phyloP scores from a whole-genome alignment of 768 basidiomycete species.

The Panaeolus cyanescens region DNA sequence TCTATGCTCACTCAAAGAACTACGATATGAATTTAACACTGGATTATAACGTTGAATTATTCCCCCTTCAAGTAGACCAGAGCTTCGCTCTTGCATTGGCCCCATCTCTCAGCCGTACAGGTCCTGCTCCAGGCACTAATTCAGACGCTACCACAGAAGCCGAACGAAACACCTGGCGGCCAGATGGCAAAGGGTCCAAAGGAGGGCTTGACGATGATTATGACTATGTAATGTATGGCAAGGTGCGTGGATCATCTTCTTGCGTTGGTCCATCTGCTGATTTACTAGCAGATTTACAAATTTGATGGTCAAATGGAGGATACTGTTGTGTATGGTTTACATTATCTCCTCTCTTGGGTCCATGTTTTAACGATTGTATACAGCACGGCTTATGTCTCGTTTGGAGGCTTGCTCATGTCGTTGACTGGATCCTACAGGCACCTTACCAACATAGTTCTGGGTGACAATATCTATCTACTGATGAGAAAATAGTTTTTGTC shows the following conservation, averaged over 20 bases:
- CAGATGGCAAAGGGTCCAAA: slow-evolving; percentile 77
- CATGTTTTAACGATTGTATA: slow-evolving; percentile 12
- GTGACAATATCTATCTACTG: slow-evolving; percentile 89
- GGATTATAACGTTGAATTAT: slow-evolving; percentile 93
- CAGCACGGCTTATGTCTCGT: slow-evolving; percentile 95
- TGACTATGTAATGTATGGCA: slow-evolving; percentile 99
- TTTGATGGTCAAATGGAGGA: slow-evolving; percentile 87
- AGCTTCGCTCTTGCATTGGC: slow-evolving; percentile 87
- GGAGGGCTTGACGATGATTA: slow-evolving; percentile 89
- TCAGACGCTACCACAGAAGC: slow-evolving; percentile 64
- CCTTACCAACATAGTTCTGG: slow-evolving; percentile 88
- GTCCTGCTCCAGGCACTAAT: slow-evolving; percentile 45
- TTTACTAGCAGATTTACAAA: slow-evolving; percentile 78
- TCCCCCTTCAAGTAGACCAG: slow-evolving; percentile 68
- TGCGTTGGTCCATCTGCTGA: background rate
- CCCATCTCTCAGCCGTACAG: slow-evolving; percentile 69
- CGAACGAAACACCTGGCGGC: slow-evolving; percentile 81
- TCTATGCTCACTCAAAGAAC: slow-evolving; percentile 88
- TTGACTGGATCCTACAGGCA: slow-evolving; percentile 91
- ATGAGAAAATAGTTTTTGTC: slow-evolving; percentile 65
- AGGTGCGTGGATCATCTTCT: slow-evolving; percentile 52
- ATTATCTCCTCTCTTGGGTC: slow-evolving; percentile 1
- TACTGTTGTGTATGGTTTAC: slow-evolving; percentile 66
- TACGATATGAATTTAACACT: slow-evolving; percentile 91
- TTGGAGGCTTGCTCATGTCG: slow-evolving; percentile 94